Conservation (phyloP, 768 basidiomycete genomes). For the Psilocybe sp. region DNA sequence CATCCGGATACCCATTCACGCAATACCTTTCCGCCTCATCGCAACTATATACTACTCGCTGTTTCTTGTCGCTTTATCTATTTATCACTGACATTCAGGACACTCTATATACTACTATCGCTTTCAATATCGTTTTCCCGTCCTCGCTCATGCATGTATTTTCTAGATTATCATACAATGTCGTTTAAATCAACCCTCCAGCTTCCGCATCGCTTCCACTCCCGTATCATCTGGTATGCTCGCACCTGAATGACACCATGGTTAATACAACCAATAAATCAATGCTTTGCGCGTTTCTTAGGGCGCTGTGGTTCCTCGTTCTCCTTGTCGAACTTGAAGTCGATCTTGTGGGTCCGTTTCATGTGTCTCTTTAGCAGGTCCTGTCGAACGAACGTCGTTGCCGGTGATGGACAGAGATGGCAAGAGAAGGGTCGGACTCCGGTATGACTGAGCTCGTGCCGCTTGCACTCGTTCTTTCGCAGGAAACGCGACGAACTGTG, state of each 20-base stretch:
- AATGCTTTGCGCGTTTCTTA: slow-evolving; percentile 19
- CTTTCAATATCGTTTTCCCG: no score
- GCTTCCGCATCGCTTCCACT: no score
- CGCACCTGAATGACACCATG: neutral
- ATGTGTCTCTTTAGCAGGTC: slow-evolving; percentile 68
- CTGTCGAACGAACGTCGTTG: slow-evolving; percentile 59
- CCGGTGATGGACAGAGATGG: slow-evolving; percentile 43
- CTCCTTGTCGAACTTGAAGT: slow-evolving; percentile 29
- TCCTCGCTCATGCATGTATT: no score
- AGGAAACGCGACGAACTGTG: slow-evolving; percentile 59
- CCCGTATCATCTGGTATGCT: no score
- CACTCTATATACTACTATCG: no score
- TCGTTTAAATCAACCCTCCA: no score
- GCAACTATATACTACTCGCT: neutral
- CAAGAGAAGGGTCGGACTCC: slow-evolving; percentile 60
- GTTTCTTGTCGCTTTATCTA: neutral
- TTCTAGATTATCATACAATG: no score
- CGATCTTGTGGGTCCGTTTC: slow-evolving; percentile 50
- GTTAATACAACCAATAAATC: slow-evolving; percentile 5
- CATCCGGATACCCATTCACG: neutral
- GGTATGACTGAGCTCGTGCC: slow-evolving; percentile 66
- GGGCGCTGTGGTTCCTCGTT: slow-evolving; percentile 19
- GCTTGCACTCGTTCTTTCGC: slow-evolving; percentile 76
- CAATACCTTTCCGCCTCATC: no score
- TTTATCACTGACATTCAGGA: no score